phyloP scores from a whole-genome alignment of 2,329 filamentous ascomycete species.

The Neofusicoccum laricinum region DNA sequence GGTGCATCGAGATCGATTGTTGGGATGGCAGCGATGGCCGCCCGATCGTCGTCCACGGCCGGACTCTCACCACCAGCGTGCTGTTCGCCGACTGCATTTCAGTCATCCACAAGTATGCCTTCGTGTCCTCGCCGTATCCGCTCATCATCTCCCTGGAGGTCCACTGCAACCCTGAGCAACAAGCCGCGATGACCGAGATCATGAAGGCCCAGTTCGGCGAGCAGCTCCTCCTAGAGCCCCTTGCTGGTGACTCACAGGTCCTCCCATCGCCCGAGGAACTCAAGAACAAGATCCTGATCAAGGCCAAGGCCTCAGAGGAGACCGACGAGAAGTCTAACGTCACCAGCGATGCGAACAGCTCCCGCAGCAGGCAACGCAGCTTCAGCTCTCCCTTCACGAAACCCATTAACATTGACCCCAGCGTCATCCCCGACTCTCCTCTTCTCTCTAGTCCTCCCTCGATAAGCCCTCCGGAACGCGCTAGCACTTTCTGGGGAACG shows the following conservation, averaged over 20 bases:
- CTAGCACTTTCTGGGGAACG: conserved; percentile 46
- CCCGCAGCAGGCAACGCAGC: conserved; percentile 56
- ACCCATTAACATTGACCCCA: conserved; percentile 59
- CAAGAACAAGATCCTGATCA: conserved; percentile 80
- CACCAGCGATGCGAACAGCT: conserved; percentile 33
- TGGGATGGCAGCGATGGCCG: conserved; percentile 91
- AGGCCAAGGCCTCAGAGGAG: conserved; percentile 79
- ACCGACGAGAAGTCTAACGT: conserved; percentile 42
- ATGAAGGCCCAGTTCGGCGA: conserved; percentile 82
- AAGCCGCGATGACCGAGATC: conserved; percentile 82
- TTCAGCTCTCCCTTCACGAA: conserved; percentile 74
- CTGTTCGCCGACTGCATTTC: conserved; percentile 89
- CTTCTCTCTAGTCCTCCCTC: conserved; percentile 53
- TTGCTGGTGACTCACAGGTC: conserved; percentile 64
- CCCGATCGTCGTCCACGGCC: conserved; percentile 87
- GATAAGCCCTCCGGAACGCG: conserved; percentile 50
- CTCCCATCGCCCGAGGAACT: conserved; percentile 86
- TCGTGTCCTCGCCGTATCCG: conserved; percentile 80
- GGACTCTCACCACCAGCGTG: conserved; percentile 83
- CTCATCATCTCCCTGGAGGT: conserved; percentile 95
- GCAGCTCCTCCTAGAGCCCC: conserved; percentile 72
- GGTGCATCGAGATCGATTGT: conserved; percentile 95
- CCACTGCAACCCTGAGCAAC: conserved; percentile 81
- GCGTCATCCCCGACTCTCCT: conserved; percentile 47
- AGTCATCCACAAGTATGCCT: conserved; percentile 93